phyloP scores from a whole-genome alignment of 1,139 yeast species.

The Pichia norvegensis region DNA sequence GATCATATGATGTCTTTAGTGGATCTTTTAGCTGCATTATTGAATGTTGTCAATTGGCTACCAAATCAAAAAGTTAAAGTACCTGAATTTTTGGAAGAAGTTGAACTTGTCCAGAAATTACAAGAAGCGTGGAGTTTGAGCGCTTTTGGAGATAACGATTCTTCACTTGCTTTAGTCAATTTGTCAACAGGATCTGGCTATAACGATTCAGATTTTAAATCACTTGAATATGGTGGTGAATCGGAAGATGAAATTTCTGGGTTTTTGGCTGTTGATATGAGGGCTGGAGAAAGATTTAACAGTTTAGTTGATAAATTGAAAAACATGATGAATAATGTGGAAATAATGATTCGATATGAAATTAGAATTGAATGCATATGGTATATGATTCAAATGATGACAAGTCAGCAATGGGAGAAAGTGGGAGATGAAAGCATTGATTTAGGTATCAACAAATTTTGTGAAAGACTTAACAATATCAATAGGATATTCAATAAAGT shows the following conservation, averaged over 20 bases:
- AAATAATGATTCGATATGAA: conserved; percentile 15
- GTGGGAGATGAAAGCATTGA: conserved; percentile 15
- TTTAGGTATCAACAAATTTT: conserved; percentile 13
- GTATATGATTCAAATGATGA: conserved; percentile 16
- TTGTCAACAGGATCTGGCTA: conserved; percentile 23
- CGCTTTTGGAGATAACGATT: conserved; percentile 9
- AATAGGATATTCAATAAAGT: conserved; percentile 12
- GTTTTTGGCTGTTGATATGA: conserved; percentile 11
- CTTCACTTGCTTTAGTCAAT: conserved; percentile 17
- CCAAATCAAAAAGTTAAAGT: conserved; percentile 42
- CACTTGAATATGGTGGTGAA: conserved; percentile 20
- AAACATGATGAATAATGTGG: conserved; percentile 12
- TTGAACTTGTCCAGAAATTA: conserved; percentile 16
- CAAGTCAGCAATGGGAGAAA: conserved; percentile 11
- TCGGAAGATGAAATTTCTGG: conserved; percentile 4
- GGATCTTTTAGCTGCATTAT: conserved; percentile 39
- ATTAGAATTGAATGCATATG: conserved; percentile 16
- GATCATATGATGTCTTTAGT: conserved; percentile 38
- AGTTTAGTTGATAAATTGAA: conserved; percentile 4
- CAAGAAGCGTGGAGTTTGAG: conserved; percentile 26
- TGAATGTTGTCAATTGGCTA: conserved; percentile 49
- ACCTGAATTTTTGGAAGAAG: conserved; percentile 24
- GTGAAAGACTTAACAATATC: conserved; percentile 14
- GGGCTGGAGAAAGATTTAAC: conserved; percentile 10
- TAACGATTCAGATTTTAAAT: background rate